These are phyloP conservation scores for Pythium guiyangense DNA, from an alignment of 352 stramenopile genomes.

Conservation along the genomic window DNA sequence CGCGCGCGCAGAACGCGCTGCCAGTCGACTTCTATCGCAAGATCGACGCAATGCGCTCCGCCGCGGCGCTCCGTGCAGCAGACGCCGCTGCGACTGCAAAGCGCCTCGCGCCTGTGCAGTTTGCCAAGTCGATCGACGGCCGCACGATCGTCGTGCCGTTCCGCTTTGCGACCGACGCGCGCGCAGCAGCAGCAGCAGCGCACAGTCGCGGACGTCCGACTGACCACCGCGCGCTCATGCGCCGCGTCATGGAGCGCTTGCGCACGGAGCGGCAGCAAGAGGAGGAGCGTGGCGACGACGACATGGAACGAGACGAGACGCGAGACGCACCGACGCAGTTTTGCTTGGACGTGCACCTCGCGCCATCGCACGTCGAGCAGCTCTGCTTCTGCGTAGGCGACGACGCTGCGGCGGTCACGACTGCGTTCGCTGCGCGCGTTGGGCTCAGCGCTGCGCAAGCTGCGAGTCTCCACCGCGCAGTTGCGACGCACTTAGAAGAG, in stretches of 20 bases:
- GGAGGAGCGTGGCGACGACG: neutral
- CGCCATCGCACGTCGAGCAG: constrained; percentile 32
- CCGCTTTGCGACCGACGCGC: constrained; percentile 32
- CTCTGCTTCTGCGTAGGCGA: constrained; percentile 27
- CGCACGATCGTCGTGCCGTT: constrained; percentile 46
- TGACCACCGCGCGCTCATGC: too few relatives aligned
- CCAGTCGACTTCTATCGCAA: constrained; percentile 50
- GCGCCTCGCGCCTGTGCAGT: constrained; percentile 24
- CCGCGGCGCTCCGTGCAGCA: constrained; percentile 23
- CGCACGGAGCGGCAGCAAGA: too few relatives aligned
- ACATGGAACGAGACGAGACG: neutral
- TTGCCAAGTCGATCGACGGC: constrained; percentile 29
- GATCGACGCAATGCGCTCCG: constrained; percentile 40
- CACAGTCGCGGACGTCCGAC: neutral
- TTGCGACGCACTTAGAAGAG: constrained; percentile 49
- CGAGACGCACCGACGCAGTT: constrained; percentile 10
- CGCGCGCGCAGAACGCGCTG: constrained; percentile 36
- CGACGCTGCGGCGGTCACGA: constrained; percentile 21
- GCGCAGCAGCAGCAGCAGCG: constrained; percentile 5
- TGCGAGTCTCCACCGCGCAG: constrained; percentile 23
- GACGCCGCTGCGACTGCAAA: constrained; percentile 26
- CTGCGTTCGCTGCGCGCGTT: constrained; percentile 24
- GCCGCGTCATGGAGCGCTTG: too few relatives aligned
- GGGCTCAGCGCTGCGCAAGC: constrained; percentile 23
- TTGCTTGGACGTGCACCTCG: constrained; percentile 37